Evolutionary conservation across 306 rosid species (phyloP).

Genomic region (Trifolium pratense): DNA sequence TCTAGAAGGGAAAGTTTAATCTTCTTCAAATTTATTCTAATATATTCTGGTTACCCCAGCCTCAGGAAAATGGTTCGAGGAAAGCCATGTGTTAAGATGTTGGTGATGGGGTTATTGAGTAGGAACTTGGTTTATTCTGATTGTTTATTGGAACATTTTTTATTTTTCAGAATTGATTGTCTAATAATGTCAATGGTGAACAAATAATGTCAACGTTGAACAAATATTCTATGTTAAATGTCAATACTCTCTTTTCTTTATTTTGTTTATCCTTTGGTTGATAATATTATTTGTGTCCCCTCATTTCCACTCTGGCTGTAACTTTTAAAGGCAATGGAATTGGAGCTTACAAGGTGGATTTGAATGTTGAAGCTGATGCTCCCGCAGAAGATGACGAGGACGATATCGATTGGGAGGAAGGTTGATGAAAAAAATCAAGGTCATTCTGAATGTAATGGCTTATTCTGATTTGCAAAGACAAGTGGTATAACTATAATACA

Average conservation of each 20-base stretch:
- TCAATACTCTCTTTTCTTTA: neutral
- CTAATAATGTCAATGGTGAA: neutral
- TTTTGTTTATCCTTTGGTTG: neutral
- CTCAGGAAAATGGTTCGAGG: neutral
- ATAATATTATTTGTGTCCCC: slow-evolving; percentile 21
- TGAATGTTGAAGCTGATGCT: slow-evolving; percentile 76
- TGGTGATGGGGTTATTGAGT: neutral
- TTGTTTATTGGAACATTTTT: slow-evolving; percentile 16
- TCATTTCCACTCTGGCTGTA: slow-evolving; percentile 11
- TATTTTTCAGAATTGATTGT: neutral
- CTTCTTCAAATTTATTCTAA: neutral
- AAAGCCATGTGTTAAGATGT: slow-evolving; percentile 1
- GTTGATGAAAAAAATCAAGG: slow-evolving; percentile 44
- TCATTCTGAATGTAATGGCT: slow-evolving; percentile 14
- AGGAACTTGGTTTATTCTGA: slow-evolving; percentile 11
- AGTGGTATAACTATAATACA: neutral
- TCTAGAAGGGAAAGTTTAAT: neutral
- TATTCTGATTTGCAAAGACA: slow-evolving; percentile 27
- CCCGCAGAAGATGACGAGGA: slow-evolving; percentile 67
- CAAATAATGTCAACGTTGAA: slow-evolving; percentile 4
- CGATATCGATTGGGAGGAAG: slow-evolving; percentile 93
- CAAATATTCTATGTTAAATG: slow-evolving; percentile 4
- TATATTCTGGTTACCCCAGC: neutral
- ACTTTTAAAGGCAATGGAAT: slow-evolving; percentile 58
- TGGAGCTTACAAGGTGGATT: slow-evolving; percentile 77